Evolutionary conservation across 176 grass and related monocot genomes (phyloP).

Genomic region (Zizania latifolia): DNA sequence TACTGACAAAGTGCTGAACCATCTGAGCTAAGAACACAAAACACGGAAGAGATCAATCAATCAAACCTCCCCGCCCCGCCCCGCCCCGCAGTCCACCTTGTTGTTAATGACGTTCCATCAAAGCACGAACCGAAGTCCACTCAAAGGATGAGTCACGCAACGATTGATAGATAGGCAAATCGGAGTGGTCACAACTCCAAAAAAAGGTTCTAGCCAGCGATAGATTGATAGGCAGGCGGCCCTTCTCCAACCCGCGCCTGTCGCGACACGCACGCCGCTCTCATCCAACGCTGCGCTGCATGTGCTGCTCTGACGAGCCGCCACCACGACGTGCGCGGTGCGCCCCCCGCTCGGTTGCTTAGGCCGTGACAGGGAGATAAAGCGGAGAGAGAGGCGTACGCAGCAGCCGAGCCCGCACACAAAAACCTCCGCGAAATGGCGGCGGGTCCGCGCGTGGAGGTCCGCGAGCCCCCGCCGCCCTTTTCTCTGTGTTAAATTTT

Average conservation of each 20-base stretch:
- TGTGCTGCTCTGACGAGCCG: not conserved
- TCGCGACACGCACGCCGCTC: not conserved
- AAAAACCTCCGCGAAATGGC: not conserved
- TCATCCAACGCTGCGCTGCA: not conserved
- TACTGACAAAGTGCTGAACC: not conserved
- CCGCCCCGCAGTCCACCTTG: not conserved
- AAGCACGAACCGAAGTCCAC: slow-evolving; percentile 8
- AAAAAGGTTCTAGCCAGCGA: not conserved
- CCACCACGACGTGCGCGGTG: not conserved
- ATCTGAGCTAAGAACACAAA: not conserved
- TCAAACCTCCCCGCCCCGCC: no score
- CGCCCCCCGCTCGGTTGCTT: not conserved
- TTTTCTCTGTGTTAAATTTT: not conserved
- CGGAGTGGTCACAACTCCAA: not conserved
- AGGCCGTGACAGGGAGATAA: slow-evolving; percentile 34
- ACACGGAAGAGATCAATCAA: not conserved
- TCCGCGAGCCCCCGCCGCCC: not conserved
- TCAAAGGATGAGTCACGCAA: not conserved
- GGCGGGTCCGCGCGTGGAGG: not conserved
- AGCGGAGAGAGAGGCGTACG: not conserved
- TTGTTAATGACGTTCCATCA: not conserved
- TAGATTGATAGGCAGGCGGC: no score
- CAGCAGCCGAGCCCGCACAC: not conserved
- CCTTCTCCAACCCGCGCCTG: no score
- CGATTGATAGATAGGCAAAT: no score